Percentiles rank a stretch among this genome's conserved stretches.
phyloP scores from a whole-genome alignment of 352 stramenopile genomes.

The Phytopythium mirpurense region DNA sequence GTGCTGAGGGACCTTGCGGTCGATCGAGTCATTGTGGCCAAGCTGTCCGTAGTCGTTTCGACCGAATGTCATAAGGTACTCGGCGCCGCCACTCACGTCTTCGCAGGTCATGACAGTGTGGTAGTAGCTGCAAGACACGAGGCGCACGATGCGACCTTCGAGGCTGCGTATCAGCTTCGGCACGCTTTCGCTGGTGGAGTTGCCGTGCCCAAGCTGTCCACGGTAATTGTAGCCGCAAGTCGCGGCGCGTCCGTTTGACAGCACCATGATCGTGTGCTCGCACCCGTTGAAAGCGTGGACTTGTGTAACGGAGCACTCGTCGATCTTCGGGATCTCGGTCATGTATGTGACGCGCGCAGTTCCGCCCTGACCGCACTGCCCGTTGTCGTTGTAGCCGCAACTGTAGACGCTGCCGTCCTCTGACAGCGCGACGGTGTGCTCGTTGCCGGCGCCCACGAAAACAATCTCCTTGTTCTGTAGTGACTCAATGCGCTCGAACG shows the following conservation, averaged over 20 bases:
- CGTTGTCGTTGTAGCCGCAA: slow-evolving; percentile 94
- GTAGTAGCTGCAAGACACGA: slow-evolving; percentile 93
- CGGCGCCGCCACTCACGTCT: slow-evolving; percentile 15
- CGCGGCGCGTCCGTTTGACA: slow-evolving; percentile 64
- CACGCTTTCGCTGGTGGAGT: slow-evolving; percentile 78
- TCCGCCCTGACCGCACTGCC: slow-evolving; percentile 87
- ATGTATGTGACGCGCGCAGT: slow-evolving; percentile 75
- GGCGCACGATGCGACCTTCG: slow-evolving; percentile 50
- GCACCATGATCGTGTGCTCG: slow-evolving; percentile 88
- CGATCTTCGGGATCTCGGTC: slow-evolving; percentile 65
- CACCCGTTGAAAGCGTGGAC: slow-evolving; percentile 93
- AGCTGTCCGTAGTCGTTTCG: slow-evolving; percentile 93
- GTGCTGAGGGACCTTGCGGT: slow-evolving; percentile 79
- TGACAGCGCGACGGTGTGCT: slow-evolving; percentile 87
- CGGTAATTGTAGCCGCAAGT: slow-evolving; percentile 93
- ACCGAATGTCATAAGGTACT: slow-evolving; percentile 83
- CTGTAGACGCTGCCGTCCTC: slow-evolving; percentile 74
- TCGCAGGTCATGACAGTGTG: slow-evolving; percentile 85
- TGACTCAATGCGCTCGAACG: slow-evolving; percentile 67
- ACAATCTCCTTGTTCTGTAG: slow-evolving; percentile 77
- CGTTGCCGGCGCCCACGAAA: slow-evolving; percentile 88
- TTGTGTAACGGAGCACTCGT: slow-evolving; percentile 44
- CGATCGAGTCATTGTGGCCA: slow-evolving; percentile 84
- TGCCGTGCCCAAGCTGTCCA: slow-evolving; percentile 90
- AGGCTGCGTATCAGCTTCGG: slow-evolving; percentile 78